Base-by-base conservation (phyloP, 23 red algal genomes). In the Agarophyton chilense region DNA sequence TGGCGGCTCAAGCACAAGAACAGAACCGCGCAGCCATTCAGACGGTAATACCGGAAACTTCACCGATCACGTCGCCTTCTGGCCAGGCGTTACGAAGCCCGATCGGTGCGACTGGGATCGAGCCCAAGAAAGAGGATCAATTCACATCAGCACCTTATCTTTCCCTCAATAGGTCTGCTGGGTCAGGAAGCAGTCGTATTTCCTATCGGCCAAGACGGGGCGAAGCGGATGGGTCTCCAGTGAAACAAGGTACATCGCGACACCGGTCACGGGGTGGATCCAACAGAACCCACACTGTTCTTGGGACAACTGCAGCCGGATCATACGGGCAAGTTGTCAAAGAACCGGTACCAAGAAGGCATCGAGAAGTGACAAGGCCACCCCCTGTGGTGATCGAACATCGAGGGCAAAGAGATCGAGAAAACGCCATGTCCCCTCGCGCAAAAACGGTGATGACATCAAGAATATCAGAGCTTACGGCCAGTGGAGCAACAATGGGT, bases 401-500 rank as follows among this genome's bases (percentile, higher is more conserved):
- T 2, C 79, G 61, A 5, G 18, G 51, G 17, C 43, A 49, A 58
- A 56, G 55, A n/a, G 57, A 47, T 7, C 53, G 28, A 52, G 79
- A 83, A 4, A 16, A 46, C 17, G 28, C 56, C n/a, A 38, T 65
- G 41, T 83, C 79, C 6, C 55, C 79, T 24, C 60, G 60, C 0
- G 41, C 82, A 35, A 86, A 89, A 26, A 52, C 85, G 33, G 47
- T 56, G 78, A 71, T 63, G 22, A 71, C 54, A 9, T 89, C 71
- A 33, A 66, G 55, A 16, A 79, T 89, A 28, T 89, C 85, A 17
- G 85, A 89, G 54, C 60, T 89, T 12, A 89, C 85, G 56, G 70
- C 85, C 36, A 89, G 85, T 71, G 73, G 85, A 7, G 71, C 67
- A 32, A 89, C 85, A 14, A 67, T 43, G 60, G 82, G 82, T 18